Base-by-base conservation (phyloP, 805 yeast genomes). In the Kodamaea neixiangensis region DNA sequence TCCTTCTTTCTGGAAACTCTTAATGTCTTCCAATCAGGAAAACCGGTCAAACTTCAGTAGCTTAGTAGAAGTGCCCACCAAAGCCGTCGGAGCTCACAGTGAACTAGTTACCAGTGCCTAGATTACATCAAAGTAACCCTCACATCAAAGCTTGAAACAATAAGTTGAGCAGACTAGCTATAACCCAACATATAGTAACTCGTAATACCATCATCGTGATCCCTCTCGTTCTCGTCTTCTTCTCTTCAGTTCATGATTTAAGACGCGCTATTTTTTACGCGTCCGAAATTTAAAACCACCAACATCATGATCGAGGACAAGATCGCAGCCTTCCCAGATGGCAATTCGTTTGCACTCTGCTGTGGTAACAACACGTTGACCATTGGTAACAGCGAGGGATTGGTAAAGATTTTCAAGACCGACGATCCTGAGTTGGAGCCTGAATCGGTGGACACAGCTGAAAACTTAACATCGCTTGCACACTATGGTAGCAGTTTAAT, bases 391-490 rank as follows among this genome's bases (percentile, higher is more conserved):
- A 75, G 80, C 54, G 73, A 70, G 25, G 85, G 87, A 1, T 61
- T 83, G 19, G 64, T 78, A 34, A 85, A 83, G 62, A 70, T 81
- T 14, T 75, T 83, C 55, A 70, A 76, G 49, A 55, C 74, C 11
- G 62, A 69, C 42, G 73, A 75, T 20, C 77, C 81, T 0, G 82
- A 82, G 43, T 73, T 78, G 47, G 89, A 85, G 61, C 89, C 90
- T 2, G 79, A 73, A 21, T 76, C 85, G 5, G 56, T 83, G 7
- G 87, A 85, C 56, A 74, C 77, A 3, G 56, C 72, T 7, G 79
- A 76, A 18, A 72, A 75, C 45, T 58, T 81, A 44, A 78, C 83
- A 0, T 68, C 80, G 0, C 56, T 81, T 35, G 65, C 64, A 18
- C 50, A 57, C 7, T 54, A 59, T 13, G 66, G 58, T 4, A 22